Percentiles rank a stretch among this genome's conserved stretches.
phyloP scores from a whole-genome alignment of 495 filamentous ascomycete species.

The Daldinia loculata region DNA sequence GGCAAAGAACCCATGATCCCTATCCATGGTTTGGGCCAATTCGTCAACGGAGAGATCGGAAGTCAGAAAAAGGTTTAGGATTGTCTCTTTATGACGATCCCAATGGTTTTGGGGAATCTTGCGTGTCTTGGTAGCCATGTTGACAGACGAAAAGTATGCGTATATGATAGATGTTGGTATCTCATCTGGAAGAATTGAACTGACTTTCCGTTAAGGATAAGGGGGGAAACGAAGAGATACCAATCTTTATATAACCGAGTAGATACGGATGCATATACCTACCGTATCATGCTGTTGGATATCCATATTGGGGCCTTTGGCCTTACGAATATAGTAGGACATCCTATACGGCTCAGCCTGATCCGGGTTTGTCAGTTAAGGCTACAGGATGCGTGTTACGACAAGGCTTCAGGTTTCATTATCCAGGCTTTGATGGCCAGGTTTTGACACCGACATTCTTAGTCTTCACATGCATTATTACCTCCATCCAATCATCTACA shows the following conservation, averaged over 20 bases:
- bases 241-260: neutral
- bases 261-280: neutral
- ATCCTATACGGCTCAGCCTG: neutral
- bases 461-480: constrained; percentile 1
- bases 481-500: constrained; percentile 9
- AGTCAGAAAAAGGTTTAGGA: constrained; percentile 28
- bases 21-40: constrained; percentile 25
- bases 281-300: neutral
- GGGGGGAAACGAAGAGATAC: neutral
- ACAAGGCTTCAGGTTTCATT: neutral
- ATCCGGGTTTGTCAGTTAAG: constrained; percentile 12
- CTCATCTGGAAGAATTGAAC: neutral
- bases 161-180: neutral
- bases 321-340: neutral
- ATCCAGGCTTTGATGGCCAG: constrained; percentile 18
- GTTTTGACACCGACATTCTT: constrained; percentile 30
- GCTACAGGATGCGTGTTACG: neutral
- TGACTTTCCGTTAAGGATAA: too few species aligned
- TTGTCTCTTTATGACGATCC: constrained; percentile 31
- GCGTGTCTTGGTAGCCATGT: constrained; percentile 20
- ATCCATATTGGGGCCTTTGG: neutral
- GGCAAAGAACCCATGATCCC: constrained; percentile 28
- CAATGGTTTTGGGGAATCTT: constrained; percentile 27
- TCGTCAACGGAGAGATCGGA: constrained; percentile 11
- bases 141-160: neutral